Evolutionary conservation across 768 basidiomycete genomes (phyloP), one percentile per base, ranked within the genome.

Genomic region (Termitomyces sp.): DNA sequence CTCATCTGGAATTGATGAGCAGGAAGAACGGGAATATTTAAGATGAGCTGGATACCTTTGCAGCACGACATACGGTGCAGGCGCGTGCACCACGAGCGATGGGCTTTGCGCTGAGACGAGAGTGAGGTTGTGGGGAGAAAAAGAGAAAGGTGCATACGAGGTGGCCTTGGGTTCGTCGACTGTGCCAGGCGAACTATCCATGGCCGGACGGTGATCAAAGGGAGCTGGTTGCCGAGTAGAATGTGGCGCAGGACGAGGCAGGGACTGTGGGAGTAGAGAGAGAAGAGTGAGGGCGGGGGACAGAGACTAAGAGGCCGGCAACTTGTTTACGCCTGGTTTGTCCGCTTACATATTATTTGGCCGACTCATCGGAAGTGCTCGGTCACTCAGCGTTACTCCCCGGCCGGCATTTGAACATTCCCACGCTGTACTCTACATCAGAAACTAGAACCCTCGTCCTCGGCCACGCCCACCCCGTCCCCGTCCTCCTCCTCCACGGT

Each of bases 41-140:
- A 22, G 54, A n/a, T 5, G 33, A 8, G 16, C 20, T 3, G 59
- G 62, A 54, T 63, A 87, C 91, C 83, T 93, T 93, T 62, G 91
- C 91, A 55, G 84, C 81, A 46, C 91, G 85, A 71, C 91, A 94
- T 65, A 92, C 90, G 42, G 88, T 92, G 69, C 91, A 94, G 18
- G 91, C 91, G 36, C 82, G 73, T 33, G 82, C 81, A 48, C 82
- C 82, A 50, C 82, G 75, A 51, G 81, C 74, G 51, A 82, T 78
- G 55, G 77, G 60, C 68, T 82, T 82, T 61, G 73, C 30, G 57
- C 79, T 63, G 46, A 41, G 37, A 58, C 34, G 36, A 41, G 46
- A 51, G 46, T 58, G 41, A 46, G 57, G 52, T 56, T 34, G n/a
- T 33, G 20, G 61, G 49, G 39, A 48, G 37, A 54, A 50, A 41